A percentile compares a stretch with the other conserved stretches of the same genome.
Evolutionary conservation across 2,329 filamentous ascomycete genomes (phyloP).

Genomic region (Corynespora cassiicola): DNA sequence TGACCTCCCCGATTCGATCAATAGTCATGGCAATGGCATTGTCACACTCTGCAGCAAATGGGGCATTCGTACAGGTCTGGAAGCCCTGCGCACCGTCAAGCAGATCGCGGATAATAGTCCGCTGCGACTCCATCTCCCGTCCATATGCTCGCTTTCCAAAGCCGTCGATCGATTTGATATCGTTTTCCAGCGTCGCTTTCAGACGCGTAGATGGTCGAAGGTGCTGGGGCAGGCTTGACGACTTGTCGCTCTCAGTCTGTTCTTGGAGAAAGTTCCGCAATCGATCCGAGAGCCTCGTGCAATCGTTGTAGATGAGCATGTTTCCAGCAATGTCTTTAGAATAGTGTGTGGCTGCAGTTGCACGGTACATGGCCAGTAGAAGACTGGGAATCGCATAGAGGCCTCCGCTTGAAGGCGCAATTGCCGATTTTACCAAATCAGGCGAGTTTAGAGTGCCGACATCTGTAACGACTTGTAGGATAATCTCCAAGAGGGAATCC

Average conservation of each 20-base stretch:
- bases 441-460: constrained; percentile 62
- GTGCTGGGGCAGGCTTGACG: constrained; percentile 34
- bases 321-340: constrained; percentile 63
- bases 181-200: constrained; percentile 57
- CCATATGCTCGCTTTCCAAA: constrained; percentile 68
- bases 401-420: constrained; percentile 71
- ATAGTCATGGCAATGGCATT: constrained; percentile 64
- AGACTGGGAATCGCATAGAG: constrained; percentile 76
- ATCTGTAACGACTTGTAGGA: constrained; percentile 59
- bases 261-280: constrained; percentile 57
- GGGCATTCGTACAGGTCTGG: constrained; percentile 63
- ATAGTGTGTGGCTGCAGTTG: constrained; percentile 78
- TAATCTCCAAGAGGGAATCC: constrained; percentile 73
- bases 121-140: constrained; percentile 69
- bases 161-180: constrained; percentile 62
- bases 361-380: constrained; percentile 78
- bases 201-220: constrained; percentile 47
- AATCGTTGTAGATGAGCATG: constrained; percentile 72
- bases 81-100: constrained; percentile 70
- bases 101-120: constrained; percentile 67
- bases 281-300: constrained; percentile 62
- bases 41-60: constrained; percentile 66
- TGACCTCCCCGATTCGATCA: constrained; percentile 63
- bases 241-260: constrained; percentile 44
- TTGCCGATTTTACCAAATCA: constrained; percentile 55